These are phyloP conservation scores for Komagataea norvegica DNA, from an alignment of 1,139 yeast genomes.

Conservation along the genomic window DNA sequence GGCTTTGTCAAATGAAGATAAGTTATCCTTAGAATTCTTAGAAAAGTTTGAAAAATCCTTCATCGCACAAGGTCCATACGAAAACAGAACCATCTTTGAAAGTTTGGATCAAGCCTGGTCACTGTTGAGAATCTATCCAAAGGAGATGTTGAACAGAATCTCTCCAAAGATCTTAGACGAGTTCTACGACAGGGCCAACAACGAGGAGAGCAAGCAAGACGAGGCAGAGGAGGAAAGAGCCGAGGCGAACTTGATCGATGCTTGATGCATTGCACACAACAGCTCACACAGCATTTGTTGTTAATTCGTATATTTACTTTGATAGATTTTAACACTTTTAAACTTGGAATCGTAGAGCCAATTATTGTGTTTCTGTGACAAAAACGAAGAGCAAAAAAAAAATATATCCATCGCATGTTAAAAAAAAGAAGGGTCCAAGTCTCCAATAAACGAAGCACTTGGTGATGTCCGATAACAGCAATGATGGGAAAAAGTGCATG, in stretches of 20 bases:
- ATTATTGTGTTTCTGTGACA: no score
- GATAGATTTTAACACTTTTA: no score
- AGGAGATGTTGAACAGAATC: slow-evolving; percentile 96
- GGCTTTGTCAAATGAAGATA: slow-evolving; percentile 95
- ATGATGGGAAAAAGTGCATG: no score
- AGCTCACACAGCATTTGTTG: background rate
- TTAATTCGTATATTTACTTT: background rate
- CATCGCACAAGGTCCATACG: slow-evolving; percentile 94
- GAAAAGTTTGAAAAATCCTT: slow-evolving; percentile 97
- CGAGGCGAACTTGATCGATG: slow-evolving; percentile 28
- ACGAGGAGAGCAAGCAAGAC: slow-evolving; percentile 49
- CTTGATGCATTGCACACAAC: slow-evolving; percentile 14
- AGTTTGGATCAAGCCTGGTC: slow-evolving; percentile 98
- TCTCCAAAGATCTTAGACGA: slow-evolving; percentile 95
- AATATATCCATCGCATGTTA: no score
- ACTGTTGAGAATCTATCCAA: slow-evolving; percentile 94
- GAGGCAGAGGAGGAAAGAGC: slow-evolving; percentile 36
- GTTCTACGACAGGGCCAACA: slow-evolving; percentile 90
- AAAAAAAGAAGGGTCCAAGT: no score
- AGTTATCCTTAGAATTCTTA: slow-evolving; percentile 91
- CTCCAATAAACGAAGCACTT: no score
- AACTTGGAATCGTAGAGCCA: no score
- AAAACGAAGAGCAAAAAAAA: background rate
- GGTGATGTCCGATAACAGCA: no score
- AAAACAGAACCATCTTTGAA: slow-evolving; percentile 89